Evolutionary conservation across 1,139 yeast species (phyloP).

Genomic region (Yamadazyma dendronema): DNA sequence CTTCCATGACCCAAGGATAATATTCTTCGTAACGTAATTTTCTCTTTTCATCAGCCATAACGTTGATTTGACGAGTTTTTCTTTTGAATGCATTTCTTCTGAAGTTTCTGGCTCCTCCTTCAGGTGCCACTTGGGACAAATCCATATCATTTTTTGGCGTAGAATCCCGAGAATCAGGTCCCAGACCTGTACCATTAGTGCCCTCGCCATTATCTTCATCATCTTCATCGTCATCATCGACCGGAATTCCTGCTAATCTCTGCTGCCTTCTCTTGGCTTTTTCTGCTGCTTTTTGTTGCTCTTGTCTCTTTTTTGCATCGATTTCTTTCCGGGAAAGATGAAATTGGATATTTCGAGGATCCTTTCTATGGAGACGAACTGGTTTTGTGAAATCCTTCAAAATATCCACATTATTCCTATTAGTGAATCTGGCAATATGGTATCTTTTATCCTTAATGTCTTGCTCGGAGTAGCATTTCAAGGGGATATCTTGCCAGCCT

Average conservation of each 20-base stretch:
- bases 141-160: conserved; percentile 36
- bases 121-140: conserved; percentile 82
- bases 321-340: conserved; percentile 68
- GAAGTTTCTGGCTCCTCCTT: conserved; percentile 81
- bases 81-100: conserved; percentile 65
- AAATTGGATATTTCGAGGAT: conserved; percentile 85
- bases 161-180: conserved; percentile 3
- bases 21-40: conserved; percentile 89
- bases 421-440: conserved; percentile 80
- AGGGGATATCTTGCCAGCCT: conserved; percentile 62
- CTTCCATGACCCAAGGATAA: conserved; percentile 98
- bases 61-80: conserved; percentile 80
- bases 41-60: conserved; percentile 78
- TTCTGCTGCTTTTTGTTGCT: conserved; percentile 29
- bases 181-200: not conserved
- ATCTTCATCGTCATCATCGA: conserved; percentile 19
- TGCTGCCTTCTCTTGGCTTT: conserved; percentile 20
- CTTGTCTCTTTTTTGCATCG: conserved; percentile 55
- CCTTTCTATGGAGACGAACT: conserved; percentile 84
- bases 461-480: conserved; percentile 70
- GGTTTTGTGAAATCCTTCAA: conserved; percentile 72
- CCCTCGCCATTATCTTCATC: conserved; percentile 12
- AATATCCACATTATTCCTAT: conserved; percentile 71
- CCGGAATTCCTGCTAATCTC: conserved; percentile 20
- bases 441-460: conserved; percentile 75